Evolutionary conservation across 106 monocot genomes (phyloP).

Genomic region (Posidonia australis): DNA sequence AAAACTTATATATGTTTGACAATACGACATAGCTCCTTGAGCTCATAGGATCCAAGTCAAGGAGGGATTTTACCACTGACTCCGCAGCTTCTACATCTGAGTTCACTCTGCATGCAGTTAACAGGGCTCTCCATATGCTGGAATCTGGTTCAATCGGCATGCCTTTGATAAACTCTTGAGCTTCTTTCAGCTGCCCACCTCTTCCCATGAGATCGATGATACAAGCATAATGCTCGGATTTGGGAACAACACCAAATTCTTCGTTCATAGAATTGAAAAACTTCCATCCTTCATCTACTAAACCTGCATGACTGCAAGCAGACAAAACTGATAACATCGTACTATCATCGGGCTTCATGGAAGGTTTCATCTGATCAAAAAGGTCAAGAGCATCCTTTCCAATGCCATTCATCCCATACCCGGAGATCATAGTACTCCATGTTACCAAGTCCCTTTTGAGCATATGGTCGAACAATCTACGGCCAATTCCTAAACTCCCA

Average conservation of each 20-base stretch:
- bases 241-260: slow-evolving; percentile 16
- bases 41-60: slow-evolving; percentile 17
- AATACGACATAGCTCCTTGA: slow-evolving; percentile 16
- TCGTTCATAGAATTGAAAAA: slow-evolving; percentile 23
- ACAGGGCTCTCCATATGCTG: slow-evolving; percentile 21
- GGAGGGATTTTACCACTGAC: slow-evolving; percentile 11
- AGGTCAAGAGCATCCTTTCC: slow-evolving; percentile 21
- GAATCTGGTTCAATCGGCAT: slow-evolving; percentile 29
- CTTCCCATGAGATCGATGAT: slow-evolving; percentile 31
- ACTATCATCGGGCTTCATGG: slow-evolving; percentile 14
- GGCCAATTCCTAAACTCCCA: slow-evolving; percentile 9
- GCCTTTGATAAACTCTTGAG: slow-evolving; percentile 14
- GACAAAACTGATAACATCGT: slow-evolving; percentile 19
- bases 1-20: slow-evolving; percentile 20
- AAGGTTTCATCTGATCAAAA: slow-evolving; percentile 22
- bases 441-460: slow-evolving; percentile 8
- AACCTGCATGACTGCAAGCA: slow-evolving; percentile 26
- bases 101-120: slow-evolving; percentile 20
- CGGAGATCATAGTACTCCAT: slow-evolving; percentile 29
- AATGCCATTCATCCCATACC: slow-evolving; percentile 26
- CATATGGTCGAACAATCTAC: slow-evolving; percentile 13
- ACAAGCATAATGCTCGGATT: slow-evolving; percentile 20
- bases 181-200: slow-evolving; percentile 19
- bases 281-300: slow-evolving; percentile 22
- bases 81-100: slow-evolving; percentile 25